Conservation (phyloP, 495 filamentous ascomycete genomes). For the Endocarpon pusillum region DNA sequence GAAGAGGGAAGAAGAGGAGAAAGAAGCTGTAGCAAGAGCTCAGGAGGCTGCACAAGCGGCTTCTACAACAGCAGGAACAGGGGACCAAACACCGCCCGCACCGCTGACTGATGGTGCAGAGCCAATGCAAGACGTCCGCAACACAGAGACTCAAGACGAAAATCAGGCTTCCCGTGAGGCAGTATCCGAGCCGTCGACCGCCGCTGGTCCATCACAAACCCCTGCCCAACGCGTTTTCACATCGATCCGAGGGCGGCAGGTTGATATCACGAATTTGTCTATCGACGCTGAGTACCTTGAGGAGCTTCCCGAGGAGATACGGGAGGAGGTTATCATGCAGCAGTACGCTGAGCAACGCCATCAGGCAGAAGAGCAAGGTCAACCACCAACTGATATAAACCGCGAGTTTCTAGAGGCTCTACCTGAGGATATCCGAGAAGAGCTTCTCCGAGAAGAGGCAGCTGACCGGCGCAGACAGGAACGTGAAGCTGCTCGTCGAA, state of each 20-base stretch:
- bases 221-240: constrained; percentile 46
- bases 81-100: constrained; percentile 8
- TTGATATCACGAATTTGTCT: constrained; percentile 85
- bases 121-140: constrained; percentile 87
- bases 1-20: constrained; percentile 46
- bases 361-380: constrained; percentile 60
- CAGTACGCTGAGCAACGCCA: constrained; percentile 70
- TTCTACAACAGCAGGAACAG: too few species aligned
- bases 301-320: constrained; percentile 81
- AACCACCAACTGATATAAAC: constrained; percentile 74
- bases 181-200: constrained; percentile 11
- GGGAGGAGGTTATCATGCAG: constrained; percentile 86
- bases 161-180: constrained; percentile 16
- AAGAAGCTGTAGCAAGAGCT: constrained; percentile 31
- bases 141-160: constrained; percentile 24
- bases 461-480: constrained; percentile 79
- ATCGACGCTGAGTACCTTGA: constrained; percentile 91
- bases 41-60: constrained; percentile 27
- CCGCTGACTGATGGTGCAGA: constrained; percentile 20
- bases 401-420: constrained; percentile 89
- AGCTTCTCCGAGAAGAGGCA: constrained; percentile 77
- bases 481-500: constrained; percentile 54
- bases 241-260: constrained; percentile 62
- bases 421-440: constrained; percentile 73
- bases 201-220: constrained; percentile 32